phyloP scores from a whole-genome alignment of 1,139 yeast genomes.

The Geotrichum restrictum region DNA sequence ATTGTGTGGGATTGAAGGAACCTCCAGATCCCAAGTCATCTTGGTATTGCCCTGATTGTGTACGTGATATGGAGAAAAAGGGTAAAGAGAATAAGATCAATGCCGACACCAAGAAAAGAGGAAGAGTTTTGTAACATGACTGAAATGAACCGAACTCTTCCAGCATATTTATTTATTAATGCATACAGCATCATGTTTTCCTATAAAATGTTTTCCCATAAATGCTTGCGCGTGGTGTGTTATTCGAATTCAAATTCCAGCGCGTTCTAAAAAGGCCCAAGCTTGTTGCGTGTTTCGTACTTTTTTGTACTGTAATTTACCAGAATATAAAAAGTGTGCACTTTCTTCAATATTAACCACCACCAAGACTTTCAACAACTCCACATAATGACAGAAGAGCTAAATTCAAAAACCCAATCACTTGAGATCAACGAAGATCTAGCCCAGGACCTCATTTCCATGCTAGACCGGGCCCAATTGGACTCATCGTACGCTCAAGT shows the following conservation, averaged over 20 bases:
- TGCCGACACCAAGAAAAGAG: constrained; percentile 23
- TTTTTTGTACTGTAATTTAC: no score
- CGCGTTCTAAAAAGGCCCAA: not conserved
- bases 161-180: not conserved
- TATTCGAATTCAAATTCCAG: not conserved
- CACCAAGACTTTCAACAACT: no score
- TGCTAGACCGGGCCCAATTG: not conserved
- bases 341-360: not conserved
- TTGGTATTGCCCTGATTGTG: constrained; percentile 42
- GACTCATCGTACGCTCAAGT: not conserved
- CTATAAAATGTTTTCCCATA: no score
- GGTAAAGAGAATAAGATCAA: constrained; percentile 17
- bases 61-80: constrained; percentile 29
- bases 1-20: constrained; percentile 67
- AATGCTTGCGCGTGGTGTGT: no score
- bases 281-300: no score
- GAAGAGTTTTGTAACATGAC: constrained; percentile 4
- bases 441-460: no score
- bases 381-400: constrained; percentile 3
- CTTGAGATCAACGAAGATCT: not conserved
- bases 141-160: not conserved
- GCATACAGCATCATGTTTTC: not conserved
- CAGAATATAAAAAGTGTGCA: not conserved
- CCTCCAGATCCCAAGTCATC: constrained; percentile 40
- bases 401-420: not conserved